These are phyloP conservation scores for Leccinum rimulosum DNA, from an alignment of 768 basidiomycete species.

Conservation along the genomic window DNA sequence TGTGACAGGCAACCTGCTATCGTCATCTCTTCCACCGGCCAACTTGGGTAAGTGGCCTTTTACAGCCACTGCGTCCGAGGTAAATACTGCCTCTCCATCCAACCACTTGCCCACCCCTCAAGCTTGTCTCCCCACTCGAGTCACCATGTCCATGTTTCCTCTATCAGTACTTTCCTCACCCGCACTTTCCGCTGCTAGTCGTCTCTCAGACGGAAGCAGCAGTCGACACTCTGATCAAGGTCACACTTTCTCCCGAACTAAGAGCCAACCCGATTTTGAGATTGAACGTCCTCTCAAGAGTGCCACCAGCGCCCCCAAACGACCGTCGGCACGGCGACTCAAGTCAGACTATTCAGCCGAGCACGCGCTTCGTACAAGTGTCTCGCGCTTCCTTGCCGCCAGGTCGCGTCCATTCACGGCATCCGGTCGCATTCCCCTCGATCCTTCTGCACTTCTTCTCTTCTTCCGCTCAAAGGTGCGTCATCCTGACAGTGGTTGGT, in stretches of 20 bases:
- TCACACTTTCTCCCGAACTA: conserved; percentile 39
- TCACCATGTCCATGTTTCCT: conserved; percentile 24
- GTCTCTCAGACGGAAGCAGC: conserved; percentile 39
- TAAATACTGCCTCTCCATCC: conserved; percentile 28
- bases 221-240: conserved; percentile 32
- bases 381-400: conserved; percentile 53
- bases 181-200: conserved; percentile 34
- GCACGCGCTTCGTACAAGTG: conserved; percentile 49
- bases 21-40: conserved; percentile 27
- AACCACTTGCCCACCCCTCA: conserved; percentile 12
- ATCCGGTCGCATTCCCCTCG: conserved; percentile 67
- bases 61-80: conserved; percentile 34
- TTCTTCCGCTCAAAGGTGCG: conserved; percentile 80
- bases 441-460: conserved; percentile 62
- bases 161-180: conserved; percentile 32
- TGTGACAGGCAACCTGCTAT: conserved; percentile 31
- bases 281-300: conserved; percentile 53
- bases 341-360: conserved; percentile 52
- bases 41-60: conserved; percentile 30
- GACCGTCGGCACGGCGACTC: conserved; percentile 31
- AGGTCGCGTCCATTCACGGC: conserved; percentile 64
- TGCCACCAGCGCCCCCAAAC: conserved; percentile 30
- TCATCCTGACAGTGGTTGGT: not conserved
- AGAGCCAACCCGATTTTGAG: conserved; percentile 57
- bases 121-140: conserved; percentile 6